Evolutionary conservation across 2,329 filamentous ascomycete species (phyloP), one percentile per base, ranked within the genome.

Genomic region (Didymosphaeria variabile): DNA sequence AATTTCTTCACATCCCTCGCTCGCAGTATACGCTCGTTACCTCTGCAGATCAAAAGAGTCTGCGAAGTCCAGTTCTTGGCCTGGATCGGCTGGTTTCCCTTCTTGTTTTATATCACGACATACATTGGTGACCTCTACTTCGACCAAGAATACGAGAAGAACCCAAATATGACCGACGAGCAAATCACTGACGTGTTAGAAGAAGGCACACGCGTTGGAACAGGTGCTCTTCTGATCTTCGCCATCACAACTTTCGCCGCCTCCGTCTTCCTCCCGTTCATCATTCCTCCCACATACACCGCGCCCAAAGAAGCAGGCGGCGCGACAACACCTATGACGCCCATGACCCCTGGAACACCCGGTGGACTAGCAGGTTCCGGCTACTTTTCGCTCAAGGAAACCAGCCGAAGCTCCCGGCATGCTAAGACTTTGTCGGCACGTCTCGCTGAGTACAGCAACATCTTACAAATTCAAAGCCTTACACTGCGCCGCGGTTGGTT

Each of bases 11-110:
- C 83, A 66, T 87, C 88, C 69, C 88, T 97, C 2, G 90, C 91
- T 75, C 86, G 84, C 52, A 93, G 93, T 0, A 91, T 97, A 65
- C 88, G 86, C 70, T 86, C 89, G 42, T 83, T 98, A 7, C 94
- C 94, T 0, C 89, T 90, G 0, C 93, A 97, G 78, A 93, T 95
- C 66, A 86, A 86, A 64, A 90, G 88, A 65, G 92, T 97, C 40
- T 97, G 94, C 60, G 71, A 79, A 55, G 81, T 83, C 0, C 82
- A 84, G 58, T 80, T 83, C 71, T 94, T 90, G 62, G 92, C 93
- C 5, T 98, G 94, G 94, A 89, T 97, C 59, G 94, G 93, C 55
- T 97, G 94, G 88, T 98, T 97, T 72, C 94, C 94, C 0, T 93
- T 97, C 77, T 85, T 98, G 2, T 97, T 97, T 80, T 98, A 98